Base-by-base conservation (phyloP, 2,329 filamentous ascomycete species). In the Scytalidium lignicola region DNA sequence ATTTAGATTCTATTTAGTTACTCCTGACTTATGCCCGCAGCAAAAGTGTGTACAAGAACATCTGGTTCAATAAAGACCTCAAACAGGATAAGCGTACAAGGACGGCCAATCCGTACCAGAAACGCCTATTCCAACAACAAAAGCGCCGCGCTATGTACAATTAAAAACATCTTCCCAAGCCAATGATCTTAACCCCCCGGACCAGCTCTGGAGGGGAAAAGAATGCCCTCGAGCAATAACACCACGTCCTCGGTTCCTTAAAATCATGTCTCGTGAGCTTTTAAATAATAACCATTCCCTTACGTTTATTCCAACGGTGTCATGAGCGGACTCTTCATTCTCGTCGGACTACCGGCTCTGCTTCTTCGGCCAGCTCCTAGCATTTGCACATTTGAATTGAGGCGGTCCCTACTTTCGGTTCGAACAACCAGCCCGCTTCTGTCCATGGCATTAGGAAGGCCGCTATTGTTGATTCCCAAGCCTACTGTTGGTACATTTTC, bases 341-440 rank as follows among this genome's bases (percentile, higher is more conserved):
- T 70, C 28, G 60, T 64, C 20, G 73, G 73, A 65, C 71, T 74
- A 41, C 69, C 69, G 9, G 70, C 60, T 52, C 73, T 65, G 49
- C 66, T 68, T 53, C 63, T 71, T 65, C 80, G 67, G 20, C 80
- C 79, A 1, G 77, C 77, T 44, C 72, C 76, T 52, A 80, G 64
- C 69, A 78, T 74, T 50, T 77, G 74, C 20, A 76, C 56, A 8
- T 71, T 77, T 13, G 80, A 64, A 17, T 78, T 74, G 32, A 96
- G 68, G 50, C 88, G 77, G 63, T 97, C 93, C 47, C 90, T 76
- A 64, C 90, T 95, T 64, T 96, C 92, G 0, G 88, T 95, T 57
- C 92, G 75, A 2, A 90, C 80, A 47, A 88, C 83, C 55, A 96
- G 66, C 1, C 91, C 91, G 43, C 80, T 83, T 37, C 90, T 71